Conservation (phyloP, 2,329 filamentous ascomycete species). For the Zymoseptoria brevis region DNA sequence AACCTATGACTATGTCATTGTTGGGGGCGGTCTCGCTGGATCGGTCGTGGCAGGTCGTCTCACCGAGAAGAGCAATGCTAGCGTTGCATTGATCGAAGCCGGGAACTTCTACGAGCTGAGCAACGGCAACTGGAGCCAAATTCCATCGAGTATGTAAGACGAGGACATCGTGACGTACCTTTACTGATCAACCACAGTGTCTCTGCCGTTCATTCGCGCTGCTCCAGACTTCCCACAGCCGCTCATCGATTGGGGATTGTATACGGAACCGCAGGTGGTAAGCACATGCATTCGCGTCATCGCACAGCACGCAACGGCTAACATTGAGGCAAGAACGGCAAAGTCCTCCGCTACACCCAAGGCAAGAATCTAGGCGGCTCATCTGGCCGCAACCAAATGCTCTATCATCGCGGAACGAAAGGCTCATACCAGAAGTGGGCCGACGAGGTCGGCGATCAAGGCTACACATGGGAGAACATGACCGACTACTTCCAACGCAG, state of each 20-base stretch:
- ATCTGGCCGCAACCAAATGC: constrained; percentile 22
- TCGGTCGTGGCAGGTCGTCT: constrained; percentile 21
- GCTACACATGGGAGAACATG: constrained; percentile 53
- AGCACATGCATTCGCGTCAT: not conserved
- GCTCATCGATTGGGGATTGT: constrained; percentile 25
- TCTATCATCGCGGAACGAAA: constrained; percentile 24
- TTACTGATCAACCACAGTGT: not conserved
- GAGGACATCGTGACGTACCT: not conserved
- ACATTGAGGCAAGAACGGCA: constrained; percentile 4
- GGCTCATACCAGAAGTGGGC: constrained; percentile 33
- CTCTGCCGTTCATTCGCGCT: not conserved
- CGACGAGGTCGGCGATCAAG: constrained; percentile 50
- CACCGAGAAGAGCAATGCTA: constrained; percentile 14
- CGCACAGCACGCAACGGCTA: not conserved
- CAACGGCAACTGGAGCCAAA: constrained; percentile 24
- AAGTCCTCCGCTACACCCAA: constrained; percentile 20
- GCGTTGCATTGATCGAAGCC: constrained; percentile 27
- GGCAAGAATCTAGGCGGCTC: constrained; percentile 24
- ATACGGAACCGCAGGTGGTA: constrained; percentile 21
- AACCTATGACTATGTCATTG: constrained; percentile 20
- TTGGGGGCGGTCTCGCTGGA: constrained; percentile 23
- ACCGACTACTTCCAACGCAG: constrained; percentile 44
- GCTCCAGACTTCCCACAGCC: constrained; percentile 10
- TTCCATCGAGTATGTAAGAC: constrained; percentile 18
- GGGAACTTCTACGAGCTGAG: constrained; percentile 26